Evolutionary conservation across 371 early-diverging fungal species (phyloP).

Genomic region (Zancudomyces culisetae): DNA sequence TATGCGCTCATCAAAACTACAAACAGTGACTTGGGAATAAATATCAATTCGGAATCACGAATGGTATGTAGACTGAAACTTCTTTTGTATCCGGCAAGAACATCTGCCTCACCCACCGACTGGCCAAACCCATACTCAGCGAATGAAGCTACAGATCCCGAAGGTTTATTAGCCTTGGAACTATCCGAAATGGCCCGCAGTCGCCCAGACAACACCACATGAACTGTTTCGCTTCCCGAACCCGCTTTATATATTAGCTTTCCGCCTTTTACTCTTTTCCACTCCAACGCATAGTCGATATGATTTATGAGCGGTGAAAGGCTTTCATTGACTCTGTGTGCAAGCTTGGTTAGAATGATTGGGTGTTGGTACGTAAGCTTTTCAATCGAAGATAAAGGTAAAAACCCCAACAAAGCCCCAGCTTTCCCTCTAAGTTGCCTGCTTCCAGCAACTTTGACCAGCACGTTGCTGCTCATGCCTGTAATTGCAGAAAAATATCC

Average conservation of each 20-base stretch:
- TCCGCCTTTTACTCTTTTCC: slow-evolving; percentile 83
- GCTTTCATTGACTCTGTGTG: slow-evolving; percentile 61
- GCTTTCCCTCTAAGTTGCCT: slow-evolving; percentile 18
- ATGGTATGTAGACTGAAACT: slow-evolving; percentile 91
- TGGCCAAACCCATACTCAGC: slow-evolving; percentile 88
- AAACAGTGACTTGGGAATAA: slow-evolving; percentile 89
- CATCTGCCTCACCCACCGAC: slow-evolving; percentile 86
- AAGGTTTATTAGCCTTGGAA: slow-evolving; percentile 24
- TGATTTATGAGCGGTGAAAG: slow-evolving; percentile 74
- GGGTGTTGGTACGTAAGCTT: slow-evolving; percentile 70
- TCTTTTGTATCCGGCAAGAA: slow-evolving; percentile 58
- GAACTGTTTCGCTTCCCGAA: slow-evolving; percentile 68
- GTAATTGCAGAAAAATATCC: slow-evolving; percentile 83
- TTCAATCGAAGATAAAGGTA: slow-evolving; percentile 63
- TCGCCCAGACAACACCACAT: slow-evolving; percentile 85
- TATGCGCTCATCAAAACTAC: slow-evolving; percentile 69
- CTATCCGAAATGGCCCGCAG: slow-evolving; percentile 48
- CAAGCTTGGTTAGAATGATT: slow-evolving; percentile 57
- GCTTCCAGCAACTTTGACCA: slow-evolving; percentile 44
- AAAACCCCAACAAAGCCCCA: slow-evolving; percentile 62
- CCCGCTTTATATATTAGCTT: slow-evolving; percentile 78
- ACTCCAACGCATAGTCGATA: slow-evolving; percentile 88
- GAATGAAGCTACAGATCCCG: slow-evolving; percentile 50
- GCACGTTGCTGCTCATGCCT: slow-evolving; percentile 72
- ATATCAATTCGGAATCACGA: slow-evolving; percentile 84